These are phyloP conservation scores for Angophora floribunda DNA, from an alignment of 345 rosid genomes.

Conservation along the genomic window DNA sequence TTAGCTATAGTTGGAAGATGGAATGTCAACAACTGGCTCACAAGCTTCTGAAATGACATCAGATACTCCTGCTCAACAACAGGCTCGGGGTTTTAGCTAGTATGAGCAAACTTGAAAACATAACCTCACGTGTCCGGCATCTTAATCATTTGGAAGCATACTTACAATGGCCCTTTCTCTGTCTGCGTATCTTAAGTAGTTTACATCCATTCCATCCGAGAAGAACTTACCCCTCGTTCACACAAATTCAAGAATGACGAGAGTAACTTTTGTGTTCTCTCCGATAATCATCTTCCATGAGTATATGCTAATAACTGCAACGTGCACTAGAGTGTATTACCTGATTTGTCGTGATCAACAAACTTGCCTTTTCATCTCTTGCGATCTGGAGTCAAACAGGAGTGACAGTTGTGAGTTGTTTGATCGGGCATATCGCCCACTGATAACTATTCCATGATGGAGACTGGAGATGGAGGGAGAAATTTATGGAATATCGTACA, in stretches of 20 bases:
- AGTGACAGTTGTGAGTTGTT: background rate
- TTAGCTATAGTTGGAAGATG: conserved; percentile 1
- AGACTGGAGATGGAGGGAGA: background rate
- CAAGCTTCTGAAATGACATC: conserved; percentile 1
- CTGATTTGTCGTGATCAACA: conserved; percentile 1
- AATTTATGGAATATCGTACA: background rate
- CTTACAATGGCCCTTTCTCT: background rate
- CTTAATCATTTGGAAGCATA: background rate
- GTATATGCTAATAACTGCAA: background rate
- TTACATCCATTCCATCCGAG: background rate
- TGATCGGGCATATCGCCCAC: background rate
- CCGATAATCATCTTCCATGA: background rate
- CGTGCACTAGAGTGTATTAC: background rate
- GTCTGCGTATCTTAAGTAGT: background rate
- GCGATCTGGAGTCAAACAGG: background rate
- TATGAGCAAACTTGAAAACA: background rate
- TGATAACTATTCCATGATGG: background rate
- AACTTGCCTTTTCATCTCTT: background rate
- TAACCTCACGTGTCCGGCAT: background rate
- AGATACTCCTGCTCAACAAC: background rate
- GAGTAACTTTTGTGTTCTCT: background rate
- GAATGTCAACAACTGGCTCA: conserved; percentile 1
- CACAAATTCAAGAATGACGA: background rate
- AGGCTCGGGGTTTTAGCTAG: background rate
- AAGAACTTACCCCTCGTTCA: background rate